Evolutionary conservation across 306 rosid species (phyloP).

Genomic region (Quercus dentata): DNA sequence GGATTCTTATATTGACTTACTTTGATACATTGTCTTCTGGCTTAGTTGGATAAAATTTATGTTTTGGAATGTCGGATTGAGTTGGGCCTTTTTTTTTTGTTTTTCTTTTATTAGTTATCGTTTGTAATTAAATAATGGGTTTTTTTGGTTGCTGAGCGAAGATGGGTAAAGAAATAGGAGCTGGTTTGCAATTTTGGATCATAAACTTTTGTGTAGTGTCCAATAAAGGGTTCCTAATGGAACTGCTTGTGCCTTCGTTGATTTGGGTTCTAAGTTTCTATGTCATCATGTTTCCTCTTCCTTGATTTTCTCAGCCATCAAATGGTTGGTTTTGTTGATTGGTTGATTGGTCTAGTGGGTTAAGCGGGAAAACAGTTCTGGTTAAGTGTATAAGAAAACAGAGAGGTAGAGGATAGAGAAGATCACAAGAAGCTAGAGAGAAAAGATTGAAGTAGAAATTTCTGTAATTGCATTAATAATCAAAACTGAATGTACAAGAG

Average conservation of each 20-base stretch:
- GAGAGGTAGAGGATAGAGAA: too few species aligned
- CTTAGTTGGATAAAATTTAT: not conserved
- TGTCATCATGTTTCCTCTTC: not conserved
- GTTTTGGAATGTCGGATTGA: not conserved
- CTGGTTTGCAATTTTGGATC: not conserved
- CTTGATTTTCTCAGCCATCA: not conserved
- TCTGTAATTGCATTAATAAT: too few species aligned
- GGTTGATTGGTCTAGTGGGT: not conserved
- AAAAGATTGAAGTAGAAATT: too few species aligned
- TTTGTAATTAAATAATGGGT: not conserved
- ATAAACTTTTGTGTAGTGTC: not conserved
- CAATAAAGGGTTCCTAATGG: not conserved
- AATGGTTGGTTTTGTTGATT: not conserved
- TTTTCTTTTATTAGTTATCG: not conserved
- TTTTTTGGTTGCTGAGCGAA: not conserved
- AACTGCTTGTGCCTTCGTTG: not conserved
- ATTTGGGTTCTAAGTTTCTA: not conserved
- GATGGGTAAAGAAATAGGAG: not conserved
- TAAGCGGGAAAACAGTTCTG: slow-evolving; percentile 24
- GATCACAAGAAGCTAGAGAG: too few species aligned
- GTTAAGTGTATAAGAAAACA: slow-evolving; percentile 41
- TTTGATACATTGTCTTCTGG: not conserved
- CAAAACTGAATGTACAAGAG: too few species aligned
- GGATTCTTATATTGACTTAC: not conserved
- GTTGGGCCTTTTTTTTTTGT: not conserved